Conservation (phyloP, 768 basidiomycete genomes). For the Xerocomus brunneocitrinus region DNA sequence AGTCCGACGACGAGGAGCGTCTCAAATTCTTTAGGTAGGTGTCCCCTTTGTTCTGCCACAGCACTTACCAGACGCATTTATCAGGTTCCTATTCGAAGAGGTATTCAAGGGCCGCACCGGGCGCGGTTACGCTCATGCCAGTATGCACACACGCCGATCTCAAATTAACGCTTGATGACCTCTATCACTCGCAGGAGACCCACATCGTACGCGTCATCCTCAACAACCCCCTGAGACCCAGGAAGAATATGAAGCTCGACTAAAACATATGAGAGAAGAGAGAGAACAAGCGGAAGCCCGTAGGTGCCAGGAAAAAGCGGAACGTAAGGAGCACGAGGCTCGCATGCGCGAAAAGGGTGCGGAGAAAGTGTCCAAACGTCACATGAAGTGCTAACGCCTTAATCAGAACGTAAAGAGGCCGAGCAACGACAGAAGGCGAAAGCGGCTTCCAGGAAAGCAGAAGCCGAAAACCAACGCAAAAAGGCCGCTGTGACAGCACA, state of each 20-base stretch:
- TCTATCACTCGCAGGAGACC: conserved; percentile 12
- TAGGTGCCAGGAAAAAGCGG: conserved; percentile 39
- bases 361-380: conserved; percentile 7
- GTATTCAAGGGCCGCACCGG: conserved; percentile 36
- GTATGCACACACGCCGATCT: conserved; percentile 23
- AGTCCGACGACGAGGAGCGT: conserved; percentile 30
- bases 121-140: conserved; percentile 20
- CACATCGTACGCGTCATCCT: conserved; percentile 15
- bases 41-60: neutral
- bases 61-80: conserved; percentile 5
- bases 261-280: conserved; percentile 48
- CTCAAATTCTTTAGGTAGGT: conserved; percentile 44
- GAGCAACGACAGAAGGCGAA: conserved; percentile 57
- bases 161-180: conserved; percentile 7
- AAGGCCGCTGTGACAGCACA: conserved; percentile 46
- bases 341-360: conserved; percentile 50
- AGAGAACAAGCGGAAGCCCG: conserved; percentile 53
- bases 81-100: conserved; percentile 48
- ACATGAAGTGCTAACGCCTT: conserved; percentile 10
- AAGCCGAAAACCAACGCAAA: conserved; percentile 45
- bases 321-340: conserved; percentile 43
- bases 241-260: conserved; percentile 50
- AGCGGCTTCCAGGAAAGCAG: conserved; percentile 49
- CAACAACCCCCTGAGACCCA: conserved; percentile 37
- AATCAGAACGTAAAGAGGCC: conserved; percentile 45